Evolutionary conservation across 495 filamentous ascomycete genomes (phyloP).

Genomic region (Neurospora sp.): DNA sequence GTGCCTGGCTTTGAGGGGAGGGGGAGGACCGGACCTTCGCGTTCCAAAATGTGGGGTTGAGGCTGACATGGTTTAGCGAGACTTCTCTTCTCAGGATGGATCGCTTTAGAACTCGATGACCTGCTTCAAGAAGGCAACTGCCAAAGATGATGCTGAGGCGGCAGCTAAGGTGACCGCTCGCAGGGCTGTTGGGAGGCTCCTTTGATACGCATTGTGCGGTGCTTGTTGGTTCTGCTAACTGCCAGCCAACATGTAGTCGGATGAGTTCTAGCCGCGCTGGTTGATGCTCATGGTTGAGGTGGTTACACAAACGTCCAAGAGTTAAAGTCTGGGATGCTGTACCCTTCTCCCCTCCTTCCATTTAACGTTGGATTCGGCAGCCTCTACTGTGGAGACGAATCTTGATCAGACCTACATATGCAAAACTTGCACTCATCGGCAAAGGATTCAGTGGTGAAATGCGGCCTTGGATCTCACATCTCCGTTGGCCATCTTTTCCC

Average conservation of each 20-base stretch:
- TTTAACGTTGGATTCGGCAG: background rate
- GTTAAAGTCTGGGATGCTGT: background rate
- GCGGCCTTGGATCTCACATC: background rate
- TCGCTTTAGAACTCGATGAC: background rate
- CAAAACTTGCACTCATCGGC: background rate
- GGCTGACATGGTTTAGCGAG: conserved; percentile 10
- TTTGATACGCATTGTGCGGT: background rate
- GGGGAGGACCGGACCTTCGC: background rate
- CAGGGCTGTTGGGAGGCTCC: background rate
- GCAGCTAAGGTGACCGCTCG: background rate
- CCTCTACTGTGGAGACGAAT: background rate
- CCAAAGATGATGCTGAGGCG: background rate
- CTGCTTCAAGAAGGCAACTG: background rate
- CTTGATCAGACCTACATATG: background rate
- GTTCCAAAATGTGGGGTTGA: conserved; percentile 9
- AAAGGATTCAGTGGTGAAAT: background rate
- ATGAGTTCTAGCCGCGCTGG: background rate
- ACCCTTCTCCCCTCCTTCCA: background rate
- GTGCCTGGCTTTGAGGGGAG: conserved; percentile 10
- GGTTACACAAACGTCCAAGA: background rate
- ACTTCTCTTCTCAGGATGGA: background rate
- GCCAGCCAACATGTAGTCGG: background rate
- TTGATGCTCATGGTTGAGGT: background rate
- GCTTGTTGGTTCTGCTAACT: background rate
- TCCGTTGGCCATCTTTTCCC: background rate